Conservation (phyloP, 306 rosid species). For the Macrotyloma uniflorum region DNA sequence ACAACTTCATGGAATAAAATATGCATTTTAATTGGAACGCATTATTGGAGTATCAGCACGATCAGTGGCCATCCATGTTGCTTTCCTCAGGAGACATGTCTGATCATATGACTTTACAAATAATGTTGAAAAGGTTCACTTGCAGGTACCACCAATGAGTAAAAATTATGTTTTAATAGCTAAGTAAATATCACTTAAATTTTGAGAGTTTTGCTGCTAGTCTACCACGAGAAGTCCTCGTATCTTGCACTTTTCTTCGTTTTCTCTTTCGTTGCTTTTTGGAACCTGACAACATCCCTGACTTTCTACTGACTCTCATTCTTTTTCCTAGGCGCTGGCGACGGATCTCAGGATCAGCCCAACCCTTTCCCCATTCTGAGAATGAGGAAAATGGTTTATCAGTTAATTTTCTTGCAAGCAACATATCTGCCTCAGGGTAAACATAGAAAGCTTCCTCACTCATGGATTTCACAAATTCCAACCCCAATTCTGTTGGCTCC, state of each 20-base stretch:
- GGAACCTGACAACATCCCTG: constrained; percentile 41
- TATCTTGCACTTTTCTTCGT: constrained; percentile 38
- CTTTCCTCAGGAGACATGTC: background rate
- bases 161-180: background rate
- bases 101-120: background rate
- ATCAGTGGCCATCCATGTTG: no score
- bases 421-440: constrained; percentile 92
- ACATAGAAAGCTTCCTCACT: constrained; percentile 56
- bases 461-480: constrained; percentile 53
- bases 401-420: constrained; percentile 51
- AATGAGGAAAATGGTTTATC: constrained; percentile 65
- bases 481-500: constrained; percentile 70
- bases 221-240: constrained; percentile 69
- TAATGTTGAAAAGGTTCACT: background rate
- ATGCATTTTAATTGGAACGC: background rate
- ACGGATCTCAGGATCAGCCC: constrained; percentile 97
- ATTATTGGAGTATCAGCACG: no score
- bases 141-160: background rate
- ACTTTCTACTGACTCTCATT: constrained; percentile 43
- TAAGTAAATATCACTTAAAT: constrained; percentile 28
- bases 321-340: constrained; percentile 73
- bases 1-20: background rate
- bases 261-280: constrained; percentile 50
- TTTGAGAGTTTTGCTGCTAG: constrained; percentile 62
- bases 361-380: constrained; percentile 89